Base-by-base conservation (phyloP, 345 rosid genomes). In the Acer saccharum region DNA sequence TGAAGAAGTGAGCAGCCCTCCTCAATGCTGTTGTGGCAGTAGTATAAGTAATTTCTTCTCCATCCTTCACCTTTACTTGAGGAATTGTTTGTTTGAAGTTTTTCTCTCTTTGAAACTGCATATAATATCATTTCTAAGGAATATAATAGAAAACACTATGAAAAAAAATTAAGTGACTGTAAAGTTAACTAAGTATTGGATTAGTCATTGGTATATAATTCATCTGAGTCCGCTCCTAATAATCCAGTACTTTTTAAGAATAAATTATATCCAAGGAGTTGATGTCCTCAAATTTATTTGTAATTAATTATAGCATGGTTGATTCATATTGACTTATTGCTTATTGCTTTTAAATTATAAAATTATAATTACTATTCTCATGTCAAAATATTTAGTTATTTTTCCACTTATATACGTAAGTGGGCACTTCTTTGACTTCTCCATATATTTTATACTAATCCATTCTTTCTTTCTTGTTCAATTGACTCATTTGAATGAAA, bases 21-120 rank as follows among this genome's bases (percentile, higher is more conserved):
- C 54, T 18, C 52, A 67, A n/a, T n/a, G 71, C 54, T 16, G 11
- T 18, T 11, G 27, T 67, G 21, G 71, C 71, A 18, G 54, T 67
- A 41, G n/a, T 52, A 67, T 67, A 41, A 3, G 54, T 67, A 17
- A 43, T 67, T 41, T 67, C 71, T n/a, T 67, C 71, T 39, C 71
- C 71, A 43, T 43, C 71, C 54, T 41, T 43, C 23, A 67, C 54
- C 71, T 67, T 67, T 7, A 67, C 71, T 23, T 67, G 50, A 3
- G 52, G 50, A 39, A 43, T 41, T 41, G 71, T n/a, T 67, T 67
- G 71, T 67, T 67, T 67, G 52, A 67, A 67, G 23, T 41, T 41
- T 43, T 67, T 43, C 71, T 67, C 71, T 43, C 71, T 67, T 27
- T n/a, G 25, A 43, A 67, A 67, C 71, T 67, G 54, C 54, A 39